These are phyloP conservation scores for Gastrodia elata DNA, from an alignment of 106 monocot species.

Conservation along the genomic window DNA sequence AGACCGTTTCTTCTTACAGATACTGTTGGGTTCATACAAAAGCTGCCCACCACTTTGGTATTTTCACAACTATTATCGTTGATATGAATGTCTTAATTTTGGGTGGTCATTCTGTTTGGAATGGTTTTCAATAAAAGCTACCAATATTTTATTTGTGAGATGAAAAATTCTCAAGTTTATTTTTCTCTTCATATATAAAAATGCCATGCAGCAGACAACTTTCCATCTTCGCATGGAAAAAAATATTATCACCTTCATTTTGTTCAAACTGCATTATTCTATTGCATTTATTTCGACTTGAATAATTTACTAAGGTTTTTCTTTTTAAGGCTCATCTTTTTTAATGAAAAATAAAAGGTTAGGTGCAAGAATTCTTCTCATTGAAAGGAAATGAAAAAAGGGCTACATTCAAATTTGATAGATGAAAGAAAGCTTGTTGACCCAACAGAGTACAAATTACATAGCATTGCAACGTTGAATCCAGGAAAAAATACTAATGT, in stretches of 20 bases:
- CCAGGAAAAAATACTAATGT: no score
- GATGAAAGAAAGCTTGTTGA: no score
- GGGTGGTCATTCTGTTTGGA: background rate
- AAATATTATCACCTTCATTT: background rate
- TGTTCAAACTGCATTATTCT: background rate
- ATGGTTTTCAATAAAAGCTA: background rate
- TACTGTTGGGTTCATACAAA: slow-evolving; percentile 97
- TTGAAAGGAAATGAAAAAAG: no score
- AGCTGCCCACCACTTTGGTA: slow-evolving; percentile 88
- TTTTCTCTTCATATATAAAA: background rate
- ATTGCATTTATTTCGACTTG: background rate
- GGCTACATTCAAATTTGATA: no score
- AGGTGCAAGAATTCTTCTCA: no score
- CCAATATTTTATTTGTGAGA: background rate
- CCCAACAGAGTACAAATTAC: no score
- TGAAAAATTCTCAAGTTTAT: background rate
- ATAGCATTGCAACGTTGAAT: no score
- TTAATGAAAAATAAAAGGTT: no score
- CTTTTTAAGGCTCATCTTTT: background rate
- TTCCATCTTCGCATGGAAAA: background rate
- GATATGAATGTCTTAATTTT: background rate
- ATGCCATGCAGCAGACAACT: background rate
- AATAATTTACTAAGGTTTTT: background rate
- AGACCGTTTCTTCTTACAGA: slow-evolving; percentile 92
- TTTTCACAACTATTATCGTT: background rate